Evolutionary conservation across 1,139 yeast genomes (phyloP).

Genomic region (Cylindricascospora bacillispora): DNA sequence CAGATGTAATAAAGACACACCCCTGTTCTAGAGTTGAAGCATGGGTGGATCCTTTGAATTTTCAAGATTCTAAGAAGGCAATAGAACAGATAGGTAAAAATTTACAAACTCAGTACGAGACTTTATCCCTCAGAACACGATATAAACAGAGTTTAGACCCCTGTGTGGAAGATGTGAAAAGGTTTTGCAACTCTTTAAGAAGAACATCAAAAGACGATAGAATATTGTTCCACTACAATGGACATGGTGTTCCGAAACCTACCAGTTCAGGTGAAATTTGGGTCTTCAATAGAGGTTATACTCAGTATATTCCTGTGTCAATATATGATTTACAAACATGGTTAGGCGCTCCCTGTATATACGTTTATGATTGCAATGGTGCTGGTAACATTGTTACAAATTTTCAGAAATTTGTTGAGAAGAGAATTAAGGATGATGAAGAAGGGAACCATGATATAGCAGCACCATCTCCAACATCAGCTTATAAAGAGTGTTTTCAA

Average conservation of each 20-base stretch:
- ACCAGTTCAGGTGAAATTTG: conserved; percentile 96
- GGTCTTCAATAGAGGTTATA: conserved; percentile 95
- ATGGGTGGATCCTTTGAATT: conserved; percentile 84
- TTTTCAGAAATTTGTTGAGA: conserved; percentile 81
- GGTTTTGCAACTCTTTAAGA: conserved; percentile 80
- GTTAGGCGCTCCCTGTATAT: conserved; percentile 96
- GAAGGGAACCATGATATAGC: conserved; percentile 56
- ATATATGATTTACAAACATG: conserved; percentile 88
- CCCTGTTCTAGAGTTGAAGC: conserved; percentile 91
- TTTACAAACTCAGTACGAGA: conserved; percentile 79
- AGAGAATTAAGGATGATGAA: conserved; percentile 78
- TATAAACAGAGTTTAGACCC: conserved; percentile 90
- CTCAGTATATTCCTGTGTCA: conserved; percentile 94
- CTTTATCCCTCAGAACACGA: conserved; percentile 73
- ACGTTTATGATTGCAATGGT: conserved; percentile 87
- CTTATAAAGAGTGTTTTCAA: conserved; percentile 78
- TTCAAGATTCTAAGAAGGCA: conserved; percentile 81
- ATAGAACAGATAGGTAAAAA: conserved; percentile 84
- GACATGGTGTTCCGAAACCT: conserved; percentile 98
- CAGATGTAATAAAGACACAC: conserved; percentile 85
- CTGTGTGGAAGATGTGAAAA: conserved; percentile 86
- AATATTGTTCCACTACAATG: conserved; percentile 86
- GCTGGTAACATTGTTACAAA: conserved; percentile 91
- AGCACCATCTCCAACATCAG: conserved; percentile 43
- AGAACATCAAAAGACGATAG: conserved; percentile 88